Percentiles rank a stretch among this genome's conserved stretches.
phyloP scores from a whole-genome alignment of 768 basidiomycete species.

The Mycena haematopus region DNA sequence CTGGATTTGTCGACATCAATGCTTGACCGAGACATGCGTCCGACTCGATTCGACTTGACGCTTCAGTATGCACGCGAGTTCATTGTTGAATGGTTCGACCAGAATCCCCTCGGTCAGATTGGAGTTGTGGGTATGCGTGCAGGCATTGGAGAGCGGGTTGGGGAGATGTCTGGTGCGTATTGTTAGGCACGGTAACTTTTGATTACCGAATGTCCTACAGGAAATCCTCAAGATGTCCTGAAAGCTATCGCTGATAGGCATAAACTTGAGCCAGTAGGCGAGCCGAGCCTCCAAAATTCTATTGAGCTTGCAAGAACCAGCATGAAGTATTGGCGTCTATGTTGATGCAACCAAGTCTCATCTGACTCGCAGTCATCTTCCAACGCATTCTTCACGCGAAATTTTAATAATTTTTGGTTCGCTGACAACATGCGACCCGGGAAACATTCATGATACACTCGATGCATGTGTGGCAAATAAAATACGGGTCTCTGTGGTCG shows the following conservation, averaged over 20 bases:
- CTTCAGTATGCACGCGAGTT: conserved; percentile 93
- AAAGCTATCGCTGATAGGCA: conserved; percentile 84
- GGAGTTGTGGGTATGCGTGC: conserved; percentile 93
- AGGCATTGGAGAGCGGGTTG: conserved; percentile 88
- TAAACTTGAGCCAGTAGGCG: conserved; percentile 88
- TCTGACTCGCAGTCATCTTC: conserved; percentile 77
- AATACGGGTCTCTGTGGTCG: conserved; percentile 92
- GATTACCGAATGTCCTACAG: conserved; percentile 45
- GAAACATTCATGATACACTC: conserved; percentile 95
- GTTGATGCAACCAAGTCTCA: conserved; percentile 1
- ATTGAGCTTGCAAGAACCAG: conserved; percentile 95
- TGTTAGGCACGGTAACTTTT: background rate
- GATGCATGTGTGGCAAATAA: conserved; percentile 81
- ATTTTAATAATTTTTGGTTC: conserved; percentile 94
- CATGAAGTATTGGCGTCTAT: conserved; percentile 70
- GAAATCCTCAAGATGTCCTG: conserved; percentile 97
- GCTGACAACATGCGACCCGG: conserved; percentile 95
- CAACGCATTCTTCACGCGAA: conserved; percentile 95
- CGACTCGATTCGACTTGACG: conserved; percentile 90
- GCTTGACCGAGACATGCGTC: conserved; percentile 96
- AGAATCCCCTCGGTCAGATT: conserved; percentile 97
- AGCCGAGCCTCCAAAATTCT: conserved; percentile 95
- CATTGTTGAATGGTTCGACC: conserved; percentile 97
- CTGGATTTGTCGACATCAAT: conserved; percentile 91
- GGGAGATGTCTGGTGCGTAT: conserved; percentile 87